Evolutionary conservation across 1,139 yeast species (phyloP).

Genomic region (Yamadazyma mexicana): DNA sequence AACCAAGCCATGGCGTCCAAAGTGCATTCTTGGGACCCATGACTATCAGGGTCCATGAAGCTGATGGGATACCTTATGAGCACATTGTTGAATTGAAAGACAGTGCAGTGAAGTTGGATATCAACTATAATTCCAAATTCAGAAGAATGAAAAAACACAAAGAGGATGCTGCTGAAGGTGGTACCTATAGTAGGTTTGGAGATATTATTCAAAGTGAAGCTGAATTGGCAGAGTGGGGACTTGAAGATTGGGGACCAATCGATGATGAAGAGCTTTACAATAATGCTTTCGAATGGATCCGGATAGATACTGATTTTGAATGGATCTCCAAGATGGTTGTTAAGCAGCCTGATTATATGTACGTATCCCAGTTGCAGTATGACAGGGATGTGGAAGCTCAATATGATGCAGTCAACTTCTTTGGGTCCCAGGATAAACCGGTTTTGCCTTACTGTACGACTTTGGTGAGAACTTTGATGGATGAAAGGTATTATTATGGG

Average conservation of each 20-base stretch:
- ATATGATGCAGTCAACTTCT: slow-evolving; percentile 74
- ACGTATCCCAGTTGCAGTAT: slow-evolving; percentile 86
- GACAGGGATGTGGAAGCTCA: slow-evolving; percentile 98
- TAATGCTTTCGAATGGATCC: slow-evolving; percentile 96
- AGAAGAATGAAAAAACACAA: slow-evolving; percentile 64
- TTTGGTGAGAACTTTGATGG: slow-evolving; percentile 79
- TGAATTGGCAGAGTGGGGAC: slow-evolving; percentile 71
- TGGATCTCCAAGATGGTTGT: slow-evolving; percentile 87
- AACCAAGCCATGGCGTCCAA: slow-evolving; percentile 38
- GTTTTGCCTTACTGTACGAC: slow-evolving; percentile 70
- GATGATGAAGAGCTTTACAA: slow-evolving; percentile 63
- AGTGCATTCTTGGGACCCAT: slow-evolving; percentile 82
- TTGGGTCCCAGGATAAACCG: slow-evolving; percentile 61
- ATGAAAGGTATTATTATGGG: slow-evolving; percentile 83
- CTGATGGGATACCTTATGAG: slow-evolving; percentile 99
- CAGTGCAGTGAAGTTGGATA: slow-evolving; percentile 80
- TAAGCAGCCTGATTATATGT: slow-evolving; percentile 94
- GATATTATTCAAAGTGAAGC: slow-evolving; percentile 63
- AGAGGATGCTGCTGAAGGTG: slow-evolving; percentile 44
- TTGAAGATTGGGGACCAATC: slow-evolving; percentile 70
- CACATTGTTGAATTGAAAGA: slow-evolving; percentile 94
- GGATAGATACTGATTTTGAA: slow-evolving; percentile 95
- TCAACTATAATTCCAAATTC: slow-evolving; percentile 91
- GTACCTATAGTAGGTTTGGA: slow-evolving; percentile 64
- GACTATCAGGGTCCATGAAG: slow-evolving; percentile 96